These are phyloP conservation scores for Herpomyces periplanetae DNA, from an alignment of 2,329 filamentous ascomycete species.

Conservation along the genomic window DNA sequence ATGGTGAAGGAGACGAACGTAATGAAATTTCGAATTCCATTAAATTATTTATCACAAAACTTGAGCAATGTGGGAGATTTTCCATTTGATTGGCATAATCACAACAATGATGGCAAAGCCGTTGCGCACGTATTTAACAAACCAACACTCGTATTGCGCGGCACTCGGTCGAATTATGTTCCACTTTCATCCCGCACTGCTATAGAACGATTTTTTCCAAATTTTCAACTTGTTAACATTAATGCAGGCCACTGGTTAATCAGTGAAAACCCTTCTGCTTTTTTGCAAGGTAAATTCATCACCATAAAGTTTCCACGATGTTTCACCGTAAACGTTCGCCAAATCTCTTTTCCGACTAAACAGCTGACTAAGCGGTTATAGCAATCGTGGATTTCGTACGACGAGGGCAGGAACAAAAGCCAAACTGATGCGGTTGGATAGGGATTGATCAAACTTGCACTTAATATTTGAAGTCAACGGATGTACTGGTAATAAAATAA, in stretches of 20 bases:
- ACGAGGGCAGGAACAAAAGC: too few species aligned
- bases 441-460: too few species aligned
- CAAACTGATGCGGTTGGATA: too few species aligned
- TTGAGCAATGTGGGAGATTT: conserved; percentile 53
- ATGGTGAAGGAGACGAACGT: conserved; percentile 10
- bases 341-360: too few species aligned
- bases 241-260: conserved; percentile 60
- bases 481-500: too few species aligned
- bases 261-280: conserved; percentile 46
- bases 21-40: conserved; percentile 37
- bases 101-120: too few species aligned
- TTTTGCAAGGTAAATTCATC: conserved; percentile 20
- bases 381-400: too few species aligned
- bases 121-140: conserved; percentile 26
- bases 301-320: too few species aligned
- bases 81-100: conserved; percentile 41
- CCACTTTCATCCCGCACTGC: conserved; percentile 40
- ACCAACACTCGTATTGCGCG: conserved; percentile 38
- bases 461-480: too few species aligned
- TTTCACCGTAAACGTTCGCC: too few species aligned
- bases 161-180: conserved; percentile 36
- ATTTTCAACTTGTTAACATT: conserved; percentile 28
- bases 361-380: too few species aligned
- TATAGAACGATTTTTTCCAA: conserved; percentile 44
- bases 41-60: conserved; percentile 23